Base-by-base conservation (phyloP, 106 monocot species). In the Dioscorea zingiberensis region DNA sequence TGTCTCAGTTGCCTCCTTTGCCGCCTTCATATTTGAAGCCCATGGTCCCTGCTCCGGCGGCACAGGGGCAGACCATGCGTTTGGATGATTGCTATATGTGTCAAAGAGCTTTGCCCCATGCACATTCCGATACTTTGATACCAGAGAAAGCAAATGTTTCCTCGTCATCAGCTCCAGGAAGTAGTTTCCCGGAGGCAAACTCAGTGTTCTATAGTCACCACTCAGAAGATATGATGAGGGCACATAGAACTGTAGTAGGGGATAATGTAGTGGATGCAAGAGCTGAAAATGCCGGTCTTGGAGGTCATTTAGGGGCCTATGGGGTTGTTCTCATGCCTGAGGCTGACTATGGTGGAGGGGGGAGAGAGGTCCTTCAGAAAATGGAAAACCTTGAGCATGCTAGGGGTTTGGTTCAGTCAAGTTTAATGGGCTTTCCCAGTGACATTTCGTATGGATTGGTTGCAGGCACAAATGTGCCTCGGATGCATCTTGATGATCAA, bases 1-100 rank as follows among this genome's bases (percentile, higher is more conserved):
- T 80, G 30, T 74, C 74, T 6, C 80, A 87, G 77, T 48, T 80
- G 27, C 83, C 83, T 25, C 83, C 87, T 18, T 74, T 87, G 64
- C 72, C 77, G 12, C 77, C 74, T 22, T 38, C 72, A 2, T 63
- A 71, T 27, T 5, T 84, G 3, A 83, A 65, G 46, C 26, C 69
- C n/a, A 10, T 10, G 38, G 10, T 38, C 9, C 38, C 38, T 6
- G 38, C 10, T 6, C 38, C 38, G 6, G 38, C 10, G 38, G 38
- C 38, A 38, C 74, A 65, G 3, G 51, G 47, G 23, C 63, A 60
- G 8, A 17, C 46, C n/a, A 19, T 78, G 68, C 68, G 69, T 55
- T 66, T 70, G 13, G 84, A 77, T 1, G 84, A 88, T 54, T 84
- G 72, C 72, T 19, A 47, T 14, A 70, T 87, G 83, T 83, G 87